Conservation (phyloP, 352 stramenopile genomes). For the Pythium dissotocum region DNA sequence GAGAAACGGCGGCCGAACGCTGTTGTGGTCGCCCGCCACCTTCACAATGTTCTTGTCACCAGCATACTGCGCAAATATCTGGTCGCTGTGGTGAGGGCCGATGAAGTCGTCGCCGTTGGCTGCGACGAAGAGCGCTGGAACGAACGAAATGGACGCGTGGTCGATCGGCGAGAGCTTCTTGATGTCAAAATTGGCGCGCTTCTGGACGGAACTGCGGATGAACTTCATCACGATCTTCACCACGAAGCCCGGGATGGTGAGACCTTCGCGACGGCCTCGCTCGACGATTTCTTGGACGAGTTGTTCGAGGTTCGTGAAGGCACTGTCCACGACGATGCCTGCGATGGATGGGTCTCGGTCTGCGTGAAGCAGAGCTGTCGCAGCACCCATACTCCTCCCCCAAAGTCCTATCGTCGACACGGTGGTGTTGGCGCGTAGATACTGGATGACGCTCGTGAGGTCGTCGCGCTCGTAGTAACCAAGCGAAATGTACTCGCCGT, state of each 20-base stretch:
- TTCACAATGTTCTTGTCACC: constrained; percentile 99
- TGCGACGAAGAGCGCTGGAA: constrained; percentile 96
- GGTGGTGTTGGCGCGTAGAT: constrained; percentile 90
- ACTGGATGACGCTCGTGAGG: constrained; percentile 88
- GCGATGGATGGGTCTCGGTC: constrained; percentile 96
- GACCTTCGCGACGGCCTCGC: constrained; percentile 91
- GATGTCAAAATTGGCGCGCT: constrained; percentile 87
- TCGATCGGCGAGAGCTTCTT: constrained; percentile 77
- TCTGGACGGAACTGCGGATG: constrained; percentile 91
- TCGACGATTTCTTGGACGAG: constrained; percentile 98
- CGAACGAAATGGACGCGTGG: constrained; percentile 93
- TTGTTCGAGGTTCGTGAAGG: constrained; percentile 95
- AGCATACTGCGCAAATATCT: constrained; percentile 89
- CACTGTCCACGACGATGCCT: constrained; percentile 96
- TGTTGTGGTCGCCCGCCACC: constrained; percentile 98
- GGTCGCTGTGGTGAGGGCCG: constrained; percentile 80
- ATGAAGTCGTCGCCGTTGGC: constrained; percentile 97
- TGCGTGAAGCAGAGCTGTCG: constrained; percentile 96
- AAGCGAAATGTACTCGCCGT: constrained; percentile 97
- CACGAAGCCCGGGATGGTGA: constrained; percentile 91
- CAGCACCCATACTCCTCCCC: constrained; percentile 98
- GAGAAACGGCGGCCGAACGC: constrained; percentile 93
- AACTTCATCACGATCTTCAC: constrained; percentile 92
- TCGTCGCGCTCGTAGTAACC: constrained; percentile 96
- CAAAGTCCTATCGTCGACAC: constrained; percentile 96